A percentile compares a stretch with the other conserved stretches of the same genome.
Evolutionary conservation across 2,329 filamentous ascomycete species (phyloP).

Genomic region (Coniochaeta pulveracea): DNA sequence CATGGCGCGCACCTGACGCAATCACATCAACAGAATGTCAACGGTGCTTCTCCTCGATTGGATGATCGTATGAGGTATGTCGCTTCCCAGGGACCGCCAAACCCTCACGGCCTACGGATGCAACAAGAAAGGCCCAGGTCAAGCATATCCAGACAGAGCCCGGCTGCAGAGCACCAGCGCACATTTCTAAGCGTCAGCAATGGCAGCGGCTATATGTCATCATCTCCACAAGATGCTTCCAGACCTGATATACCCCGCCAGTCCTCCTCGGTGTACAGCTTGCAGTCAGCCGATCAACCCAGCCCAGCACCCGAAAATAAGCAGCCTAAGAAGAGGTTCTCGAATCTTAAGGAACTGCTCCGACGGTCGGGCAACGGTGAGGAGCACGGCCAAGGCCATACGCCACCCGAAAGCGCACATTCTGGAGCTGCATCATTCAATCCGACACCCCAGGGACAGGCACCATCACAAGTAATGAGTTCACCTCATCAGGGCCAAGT

Average conservation of each 20-base stretch:
- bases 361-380: slow-evolving; percentile 13
- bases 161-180: slow-evolving; percentile 24
- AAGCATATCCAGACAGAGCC: no score
- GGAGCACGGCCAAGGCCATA: slow-evolving; percentile 7
- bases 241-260: slow-evolving; percentile 1
- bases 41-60: neutral
- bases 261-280: slow-evolving; percentile 1
- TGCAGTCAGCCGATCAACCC: slow-evolving; percentile 7
- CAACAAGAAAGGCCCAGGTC: no score
- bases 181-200: slow-evolving; percentile 27
- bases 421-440: slow-evolving; percentile 10
- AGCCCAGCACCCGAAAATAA: slow-evolving; percentile 5
- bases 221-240: neutral
- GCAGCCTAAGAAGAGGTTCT: slow-evolving; percentile 32
- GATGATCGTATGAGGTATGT: no score
- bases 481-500: neutral
- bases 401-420: slow-evolving; percentile 11
- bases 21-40: neutral
- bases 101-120: no score
- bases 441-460: slow-evolving; percentile 4
- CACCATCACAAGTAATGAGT: neutral
- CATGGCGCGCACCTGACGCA: slow-evolving; percentile 4
- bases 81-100: no score
- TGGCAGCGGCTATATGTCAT: no score
- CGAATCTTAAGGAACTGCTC: slow-evolving; percentile 22